phyloP scores from a whole-genome alignment of 257 asterid genomes.

The Ilex aquifolium region DNA sequence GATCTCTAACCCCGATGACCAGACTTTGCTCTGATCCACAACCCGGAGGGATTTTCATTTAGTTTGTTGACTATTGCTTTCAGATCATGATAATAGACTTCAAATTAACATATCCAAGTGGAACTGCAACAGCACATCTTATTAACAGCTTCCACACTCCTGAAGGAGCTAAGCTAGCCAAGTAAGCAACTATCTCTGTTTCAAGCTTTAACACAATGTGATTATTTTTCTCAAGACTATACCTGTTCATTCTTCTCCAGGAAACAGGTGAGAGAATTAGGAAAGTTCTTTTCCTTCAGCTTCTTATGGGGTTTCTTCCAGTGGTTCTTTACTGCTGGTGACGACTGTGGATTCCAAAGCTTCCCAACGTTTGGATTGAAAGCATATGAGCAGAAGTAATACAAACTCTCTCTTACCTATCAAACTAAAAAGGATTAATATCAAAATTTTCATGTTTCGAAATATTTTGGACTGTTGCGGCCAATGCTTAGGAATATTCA shows the following conservation, averaged over 20 bases:
- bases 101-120: slow-evolving; percentile 86
- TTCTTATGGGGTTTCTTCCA: slow-evolving; percentile 96
- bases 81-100: slow-evolving; percentile 94
- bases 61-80: not conserved
- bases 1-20: too few species aligned
- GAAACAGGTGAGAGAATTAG: slow-evolving; percentile 79
- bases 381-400: slow-evolving; percentile 65
- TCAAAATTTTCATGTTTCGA: too few species aligned
- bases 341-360: slow-evolving; percentile 62
- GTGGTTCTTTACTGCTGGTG: slow-evolving; percentile 92
- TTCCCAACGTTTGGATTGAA: slow-evolving; percentile 90
- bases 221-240: not conserved
- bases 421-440: too few species aligned
- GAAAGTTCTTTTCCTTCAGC: slow-evolving; percentile 88
- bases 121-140: slow-evolving; percentile 96
- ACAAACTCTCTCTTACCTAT: not conserved
- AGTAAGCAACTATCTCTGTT: slow-evolving; percentile 35
- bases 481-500: too few species aligned
- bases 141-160: slow-evolving; percentile 97
- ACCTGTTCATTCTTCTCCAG: slow-evolving; percentile 23
- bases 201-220: slow-evolving; percentile 2
- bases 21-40: too few species aligned
- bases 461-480: too few species aligned
- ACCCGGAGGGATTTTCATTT: too few species aligned
- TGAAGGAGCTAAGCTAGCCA: slow-evolving; percentile 89